These are phyloP conservation scores for Cordyceps militaris DNA, from an alignment of 2,329 filamentous ascomycete species.

Conservation along the genomic window DNA sequence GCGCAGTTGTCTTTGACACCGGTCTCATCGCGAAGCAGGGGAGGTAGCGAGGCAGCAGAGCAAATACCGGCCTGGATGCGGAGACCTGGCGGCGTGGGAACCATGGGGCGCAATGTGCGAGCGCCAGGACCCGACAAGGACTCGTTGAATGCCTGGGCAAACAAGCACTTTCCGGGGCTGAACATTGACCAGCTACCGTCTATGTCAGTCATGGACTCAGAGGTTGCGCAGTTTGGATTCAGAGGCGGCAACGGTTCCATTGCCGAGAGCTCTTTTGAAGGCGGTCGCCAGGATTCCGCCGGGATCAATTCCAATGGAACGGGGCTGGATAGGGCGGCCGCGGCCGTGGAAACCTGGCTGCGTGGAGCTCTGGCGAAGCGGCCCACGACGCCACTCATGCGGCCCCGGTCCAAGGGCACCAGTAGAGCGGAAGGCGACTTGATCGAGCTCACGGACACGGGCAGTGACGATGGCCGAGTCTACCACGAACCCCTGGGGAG, in stretches of 20 bases:
- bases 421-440: slow-evolving; percentile 49
- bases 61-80: slow-evolving; percentile 57
- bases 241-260: slow-evolving; percentile 33
- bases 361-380: slow-evolving; percentile 68
- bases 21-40: slow-evolving; percentile 29
- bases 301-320: slow-evolving; percentile 36
- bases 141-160: slow-evolving; percentile 75
- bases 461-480: slow-evolving; percentile 45
- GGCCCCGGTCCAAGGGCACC: slow-evolving; percentile 24
- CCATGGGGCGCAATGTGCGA: slow-evolving; percentile 62
- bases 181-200: slow-evolving; percentile 62
- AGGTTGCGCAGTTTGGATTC: slow-evolving; percentile 53
- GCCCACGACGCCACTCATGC: slow-evolving; percentile 43
- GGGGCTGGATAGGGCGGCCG: slow-evolving; percentile 73
- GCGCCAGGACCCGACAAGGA: slow-evolving; percentile 79
- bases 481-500: slow-evolving; percentile 19
- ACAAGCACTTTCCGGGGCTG: slow-evolving; percentile 73
- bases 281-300: slow-evolving; percentile 37
- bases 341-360: slow-evolving; percentile 85
- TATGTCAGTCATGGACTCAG: slow-evolving; percentile 57
- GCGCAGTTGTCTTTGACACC: slow-evolving; percentile 28
- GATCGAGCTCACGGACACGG: slow-evolving; percentile 63
- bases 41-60: slow-evolving; percentile 33
- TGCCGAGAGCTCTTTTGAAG: slow-evolving; percentile 45
- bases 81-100: slow-evolving; percentile 83